Conservation (phyloP, 441 rosid genomes). For the Adansonia rubrostipa region DNA sequence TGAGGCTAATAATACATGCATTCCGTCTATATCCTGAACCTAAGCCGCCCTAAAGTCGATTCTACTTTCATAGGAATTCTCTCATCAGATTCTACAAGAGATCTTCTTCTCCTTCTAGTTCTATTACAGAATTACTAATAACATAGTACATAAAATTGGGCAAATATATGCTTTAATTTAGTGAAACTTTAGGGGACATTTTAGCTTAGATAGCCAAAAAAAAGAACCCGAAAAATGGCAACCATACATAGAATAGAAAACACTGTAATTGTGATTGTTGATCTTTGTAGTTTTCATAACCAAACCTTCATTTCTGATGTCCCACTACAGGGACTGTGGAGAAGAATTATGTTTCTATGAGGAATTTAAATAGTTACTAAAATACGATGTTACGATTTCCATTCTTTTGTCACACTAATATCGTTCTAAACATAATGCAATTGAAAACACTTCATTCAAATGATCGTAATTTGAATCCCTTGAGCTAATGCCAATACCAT, state of each 20-base stretch:
- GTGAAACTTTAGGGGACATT: background rate
- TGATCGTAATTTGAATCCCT: too few species aligned
- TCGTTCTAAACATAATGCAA: too few species aligned
- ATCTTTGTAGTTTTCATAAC: background rate
- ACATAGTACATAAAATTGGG: background rate
- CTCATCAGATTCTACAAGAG: background rate
- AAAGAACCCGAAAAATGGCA: background rate
- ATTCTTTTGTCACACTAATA: too few species aligned
- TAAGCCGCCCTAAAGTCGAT: background rate
- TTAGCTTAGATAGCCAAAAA: background rate
- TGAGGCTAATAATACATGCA: background rate
- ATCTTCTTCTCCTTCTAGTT: background rate
- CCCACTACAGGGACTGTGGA: background rate
- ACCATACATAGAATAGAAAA: background rate
- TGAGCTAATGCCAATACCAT: background rate
- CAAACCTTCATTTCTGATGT: background rate
- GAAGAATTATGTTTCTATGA: background rate
- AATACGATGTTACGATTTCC: too few species aligned
- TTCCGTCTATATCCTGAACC: constrained; percentile 4
- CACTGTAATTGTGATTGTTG: background rate
- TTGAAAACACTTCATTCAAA: too few species aligned
- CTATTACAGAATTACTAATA: too few species aligned
- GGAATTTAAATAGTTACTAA: too few species aligned
- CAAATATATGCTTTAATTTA: background rate
- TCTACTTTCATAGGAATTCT: background rate